A percentile compares a stretch with the other conserved stretches of the same genome.
phyloP scores from a whole-genome alignment of 306 rosid species.

The Echinosophora koreensis region DNA sequence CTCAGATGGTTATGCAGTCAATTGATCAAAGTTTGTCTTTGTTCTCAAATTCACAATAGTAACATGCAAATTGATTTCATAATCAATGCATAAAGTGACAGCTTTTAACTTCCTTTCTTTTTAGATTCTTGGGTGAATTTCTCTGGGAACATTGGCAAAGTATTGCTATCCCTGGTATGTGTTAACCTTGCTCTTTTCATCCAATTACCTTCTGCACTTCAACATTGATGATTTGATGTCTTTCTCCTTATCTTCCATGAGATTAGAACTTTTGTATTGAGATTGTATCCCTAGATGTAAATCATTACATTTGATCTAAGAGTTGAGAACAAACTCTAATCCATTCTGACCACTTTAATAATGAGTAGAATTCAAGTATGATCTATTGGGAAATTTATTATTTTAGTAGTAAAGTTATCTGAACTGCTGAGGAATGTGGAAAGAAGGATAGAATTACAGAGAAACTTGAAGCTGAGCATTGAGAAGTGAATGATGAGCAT shows the following conservation, averaged over 20 bases:
- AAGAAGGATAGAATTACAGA: no score
- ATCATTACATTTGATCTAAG: neutral
- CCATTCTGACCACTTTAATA: neutral
- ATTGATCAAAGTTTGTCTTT: conserved; percentile 71
- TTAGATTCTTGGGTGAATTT: conserved; percentile 82
- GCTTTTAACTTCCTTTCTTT: conserved; percentile 34
- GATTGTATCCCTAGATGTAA: no score
- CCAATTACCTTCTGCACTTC: neutral
- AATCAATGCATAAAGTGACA: neutral
- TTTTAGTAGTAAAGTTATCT: no score
- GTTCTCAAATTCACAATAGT: conserved; percentile 10
- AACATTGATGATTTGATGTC: neutral
- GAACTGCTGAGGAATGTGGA: no score
- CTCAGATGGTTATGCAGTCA: conserved; percentile 77
- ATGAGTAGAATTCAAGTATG: no score
- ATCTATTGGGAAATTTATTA: no score
- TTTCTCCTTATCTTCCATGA: neutral
- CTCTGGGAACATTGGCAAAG: conserved; percentile 78
- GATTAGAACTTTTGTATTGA: no score
- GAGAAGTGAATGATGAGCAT: no score
- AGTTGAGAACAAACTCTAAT: neutral
- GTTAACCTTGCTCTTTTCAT: neutral
- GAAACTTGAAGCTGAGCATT: no score
- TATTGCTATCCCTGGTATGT: conserved; percentile 74
- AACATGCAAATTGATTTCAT: conserved; percentile 5